Evolutionary conservation across 225 moss, liverwort and hornwort species (phyloP), one percentile per base, ranked within the genome.

Genomic region (Climacium dendroides): DNA sequence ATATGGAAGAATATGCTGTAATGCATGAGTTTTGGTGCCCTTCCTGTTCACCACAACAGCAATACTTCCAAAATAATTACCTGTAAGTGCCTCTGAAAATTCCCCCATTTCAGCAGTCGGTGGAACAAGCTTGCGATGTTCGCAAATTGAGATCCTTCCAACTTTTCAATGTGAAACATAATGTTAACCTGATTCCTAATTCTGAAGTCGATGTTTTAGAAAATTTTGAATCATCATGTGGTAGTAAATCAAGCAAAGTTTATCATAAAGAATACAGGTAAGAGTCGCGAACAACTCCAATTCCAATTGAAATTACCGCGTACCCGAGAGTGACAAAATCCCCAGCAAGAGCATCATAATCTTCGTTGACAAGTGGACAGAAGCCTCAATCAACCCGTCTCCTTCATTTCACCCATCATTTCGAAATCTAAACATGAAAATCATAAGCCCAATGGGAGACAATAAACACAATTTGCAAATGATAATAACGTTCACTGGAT

Each of bases 321-420:
- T 92, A 98, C 98, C 98, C 98, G 55, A 98, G 95, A 90, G 96
- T 96, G 79, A 98, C 97, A 86, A 98, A 98, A 88, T 98, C 98
- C 85, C 93, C 91, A 80, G 98, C 98, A 85, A 98, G 93, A 65
- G 92, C 93, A 87, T 95, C 95, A 90, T 89, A 98, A 85, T 98
- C 97, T 75, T 95, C 94, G 89, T 98, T 97, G 57, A 98, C 96
- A 84, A 98, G 85, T 98, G 98, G 41, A 98, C 93, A 12, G 96
- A 96, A 80, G 97, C 98, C 90, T 98, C 97, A 70, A 97, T 92
- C 80, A 98, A 82, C 54, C 95, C 97, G 87, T 98, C 93, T 95
- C 93, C 87, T 93, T 93, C 87, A 98, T 95, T 94, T 98, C 98
- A 85, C 98, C 98, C 98, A 98, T 98, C 98, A 98, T 98, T 89